These are phyloP conservation scores for Herpetomonas tarakana DNA, from an alignment of 208 protist genomes.

Conservation along the genomic window DNA sequence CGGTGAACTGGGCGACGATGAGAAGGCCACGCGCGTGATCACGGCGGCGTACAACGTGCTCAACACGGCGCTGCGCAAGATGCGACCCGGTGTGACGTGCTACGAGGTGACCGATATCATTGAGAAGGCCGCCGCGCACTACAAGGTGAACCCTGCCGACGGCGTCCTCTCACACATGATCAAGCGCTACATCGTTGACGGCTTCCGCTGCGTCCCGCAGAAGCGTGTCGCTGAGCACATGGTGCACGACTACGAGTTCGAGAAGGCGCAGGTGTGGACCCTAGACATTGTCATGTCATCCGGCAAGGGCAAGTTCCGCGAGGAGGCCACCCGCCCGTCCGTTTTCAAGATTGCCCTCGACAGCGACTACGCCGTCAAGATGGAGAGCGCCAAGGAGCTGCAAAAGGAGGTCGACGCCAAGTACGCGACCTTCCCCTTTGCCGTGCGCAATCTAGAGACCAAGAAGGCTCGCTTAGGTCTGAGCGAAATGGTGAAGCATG, in stretches of 20 bases:
- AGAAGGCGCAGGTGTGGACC: slow-evolving; percentile 91
- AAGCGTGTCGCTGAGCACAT: slow-evolving; percentile 90
- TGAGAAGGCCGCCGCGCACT: slow-evolving; percentile 94
- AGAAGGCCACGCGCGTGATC: slow-evolving; percentile 93
- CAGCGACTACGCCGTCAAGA: slow-evolving; percentile 95
- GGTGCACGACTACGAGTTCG: slow-evolving; percentile 93
- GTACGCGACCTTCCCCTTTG: slow-evolving; percentile 96
- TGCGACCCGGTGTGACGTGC: slow-evolving; percentile 82
- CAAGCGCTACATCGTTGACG: slow-evolving; percentile 98
- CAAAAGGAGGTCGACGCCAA: slow-evolving; percentile 94
- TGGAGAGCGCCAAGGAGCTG: slow-evolving; percentile 95
- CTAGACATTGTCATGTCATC: slow-evolving; percentile 89
- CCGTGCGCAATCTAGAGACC: slow-evolving; percentile 90
- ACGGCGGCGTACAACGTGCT: slow-evolving; percentile 94
- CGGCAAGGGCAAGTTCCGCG: slow-evolving; percentile 89
- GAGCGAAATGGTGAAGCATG: slow-evolving; percentile 95
- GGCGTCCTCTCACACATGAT: slow-evolving; percentile 98
- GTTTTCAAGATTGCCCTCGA: slow-evolving; percentile 97
- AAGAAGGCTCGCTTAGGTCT: slow-evolving; percentile 95
- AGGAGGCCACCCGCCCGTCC: slow-evolving; percentile 82
- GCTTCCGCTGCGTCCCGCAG: slow-evolving; percentile 94
- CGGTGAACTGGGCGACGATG: slow-evolving; percentile 74
- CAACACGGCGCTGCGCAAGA: slow-evolving; percentile 89
- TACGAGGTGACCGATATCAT: slow-evolving; percentile 95
- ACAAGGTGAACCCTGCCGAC: slow-evolving; percentile 92